Evolutionary conservation across 768 basidiomycete genomes (phyloP).

Genomic region (Boletus rubroflammeus): DNA sequence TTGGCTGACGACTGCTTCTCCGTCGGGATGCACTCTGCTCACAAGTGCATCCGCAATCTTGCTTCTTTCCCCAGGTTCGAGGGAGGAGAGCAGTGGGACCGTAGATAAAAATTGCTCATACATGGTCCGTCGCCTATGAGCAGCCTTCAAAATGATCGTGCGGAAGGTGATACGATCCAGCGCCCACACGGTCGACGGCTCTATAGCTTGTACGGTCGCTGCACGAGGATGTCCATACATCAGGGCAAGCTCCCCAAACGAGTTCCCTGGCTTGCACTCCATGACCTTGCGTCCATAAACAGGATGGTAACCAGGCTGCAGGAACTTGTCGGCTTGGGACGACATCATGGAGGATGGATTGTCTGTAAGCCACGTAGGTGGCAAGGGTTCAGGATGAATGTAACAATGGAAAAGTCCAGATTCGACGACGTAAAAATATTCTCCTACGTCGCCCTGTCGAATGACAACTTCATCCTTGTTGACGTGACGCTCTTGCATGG

Average conservation of each 20-base stretch:
- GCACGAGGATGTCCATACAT: constrained; percentile 98
- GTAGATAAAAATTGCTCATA: constrained; percentile 95
- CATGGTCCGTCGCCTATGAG: constrained; percentile 87
- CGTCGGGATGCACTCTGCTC: constrained; percentile 76
- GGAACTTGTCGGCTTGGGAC: constrained; percentile 49
- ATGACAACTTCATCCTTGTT: constrained; percentile 84
- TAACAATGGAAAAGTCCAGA: constrained; percentile 82
- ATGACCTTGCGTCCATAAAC: constrained; percentile 79
- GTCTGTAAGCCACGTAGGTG: constrained; percentile 54
- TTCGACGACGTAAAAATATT: constrained; percentile 97
- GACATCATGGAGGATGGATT: constrained; percentile 35
- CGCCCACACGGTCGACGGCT: constrained; percentile 85
- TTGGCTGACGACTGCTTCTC: constrained; percentile 83
- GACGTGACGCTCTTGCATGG: constrained; percentile 87
- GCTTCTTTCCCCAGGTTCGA: constrained; percentile 85
- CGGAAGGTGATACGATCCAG: constrained; percentile 98
- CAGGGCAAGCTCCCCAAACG: constrained; percentile 93
- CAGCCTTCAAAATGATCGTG: constrained; percentile 92
- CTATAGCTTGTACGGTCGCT: constrained; percentile 86
- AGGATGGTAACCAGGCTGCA: constrained; percentile 63
- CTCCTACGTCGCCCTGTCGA: constrained; percentile 93
- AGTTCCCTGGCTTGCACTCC: constrained; percentile 78
- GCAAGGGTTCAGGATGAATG: constrained; percentile 63
- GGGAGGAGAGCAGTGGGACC: constrained; percentile 80
- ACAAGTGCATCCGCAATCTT: constrained; percentile 97